Evolutionary conservation across 257 asterid species (phyloP).

Genomic region (Galeopsis tetrahit): DNA sequence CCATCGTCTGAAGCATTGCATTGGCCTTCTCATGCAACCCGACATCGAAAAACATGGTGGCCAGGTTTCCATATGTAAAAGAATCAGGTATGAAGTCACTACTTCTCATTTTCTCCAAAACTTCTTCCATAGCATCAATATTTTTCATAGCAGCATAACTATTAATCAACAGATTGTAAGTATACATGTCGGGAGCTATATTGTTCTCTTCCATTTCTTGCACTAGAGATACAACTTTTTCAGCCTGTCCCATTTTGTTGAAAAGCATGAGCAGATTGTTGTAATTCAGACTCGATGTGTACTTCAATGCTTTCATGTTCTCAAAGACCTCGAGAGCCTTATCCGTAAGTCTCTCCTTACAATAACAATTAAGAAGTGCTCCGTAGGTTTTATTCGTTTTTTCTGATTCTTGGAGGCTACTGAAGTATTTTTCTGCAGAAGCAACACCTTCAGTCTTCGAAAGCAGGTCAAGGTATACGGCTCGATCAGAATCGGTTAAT

Average conservation of each 20-base stretch:
- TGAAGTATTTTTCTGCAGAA: conserved; percentile 70
- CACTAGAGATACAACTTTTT: conserved; percentile 47
- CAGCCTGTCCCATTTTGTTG: conserved; percentile 47
- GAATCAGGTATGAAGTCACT: conserved; percentile 42
- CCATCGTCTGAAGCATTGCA: conserved; percentile 51
- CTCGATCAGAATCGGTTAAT: conserved; percentile 50
- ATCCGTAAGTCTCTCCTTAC: conserved; percentile 52
- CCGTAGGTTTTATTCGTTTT: conserved; percentile 71
- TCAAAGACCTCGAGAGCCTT: conserved; percentile 65
- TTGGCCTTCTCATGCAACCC: conserved; percentile 56
- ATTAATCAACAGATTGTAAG: conserved; percentile 68
- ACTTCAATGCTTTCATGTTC: conserved; percentile 51
- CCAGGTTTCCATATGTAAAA: conserved; percentile 71
- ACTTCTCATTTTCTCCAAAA: conserved; percentile 65
- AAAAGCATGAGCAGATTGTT: conserved; percentile 63
- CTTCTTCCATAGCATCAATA: conserved; percentile 53
- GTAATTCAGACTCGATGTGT: conserved; percentile 55
- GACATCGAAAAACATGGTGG: conserved; percentile 54
- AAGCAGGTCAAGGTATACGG: conserved; percentile 67
- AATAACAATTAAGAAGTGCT: conserved; percentile 68
- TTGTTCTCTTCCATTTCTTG: conserved; percentile 73
- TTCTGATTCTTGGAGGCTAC: conserved; percentile 48
- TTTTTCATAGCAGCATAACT: conserved; percentile 56
- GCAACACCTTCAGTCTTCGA: conserved; percentile 49
- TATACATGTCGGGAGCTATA: conserved; percentile 43